Evolutionary conservation across 257 asterid genomes (phyloP).

Genomic region (Salvia miltiorrhiza): DNA sequence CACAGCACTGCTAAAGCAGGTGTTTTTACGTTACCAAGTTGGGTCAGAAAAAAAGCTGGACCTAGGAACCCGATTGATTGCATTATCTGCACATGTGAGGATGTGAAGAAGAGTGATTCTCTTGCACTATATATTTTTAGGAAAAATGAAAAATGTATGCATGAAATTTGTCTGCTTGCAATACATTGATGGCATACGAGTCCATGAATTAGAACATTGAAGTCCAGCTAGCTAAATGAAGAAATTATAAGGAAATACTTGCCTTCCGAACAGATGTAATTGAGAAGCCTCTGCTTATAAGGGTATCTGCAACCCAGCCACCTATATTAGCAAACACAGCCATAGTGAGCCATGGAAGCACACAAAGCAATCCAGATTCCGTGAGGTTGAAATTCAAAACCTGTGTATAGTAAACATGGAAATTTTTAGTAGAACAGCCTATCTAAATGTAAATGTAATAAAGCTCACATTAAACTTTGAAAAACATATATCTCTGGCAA

Average conservation of each 20-base stretch:
- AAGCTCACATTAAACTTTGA: background rate
- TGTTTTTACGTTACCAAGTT: constrained; percentile 69
- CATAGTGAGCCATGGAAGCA: constrained; percentile 95
- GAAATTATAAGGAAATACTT: constrained; percentile 15
- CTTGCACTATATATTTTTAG: background rate
- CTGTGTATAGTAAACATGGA: constrained; percentile 31
- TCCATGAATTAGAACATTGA: background rate
- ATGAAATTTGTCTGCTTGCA: background rate
- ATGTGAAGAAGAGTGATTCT: constrained; percentile 8
- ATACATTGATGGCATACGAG: constrained; percentile 2
- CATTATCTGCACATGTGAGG: constrained; percentile 66
- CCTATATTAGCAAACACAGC: constrained; percentile 90
- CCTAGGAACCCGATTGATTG: constrained; percentile 92
- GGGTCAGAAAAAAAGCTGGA: constrained; percentile 91
- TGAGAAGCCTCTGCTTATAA: constrained; percentile 82
- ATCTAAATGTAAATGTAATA: background rate
- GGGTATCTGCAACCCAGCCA: constrained; percentile 95
- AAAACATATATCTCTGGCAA: background rate
- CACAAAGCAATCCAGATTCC: constrained; percentile 82
- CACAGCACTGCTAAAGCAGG: constrained; percentile 91
- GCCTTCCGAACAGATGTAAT: constrained; percentile 53
- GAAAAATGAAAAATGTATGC: background rate
- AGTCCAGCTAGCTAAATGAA: background rate
- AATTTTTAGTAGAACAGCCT: background rate
- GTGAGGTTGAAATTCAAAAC: constrained; percentile 95